Evolutionary conservation across 192 early-diverging fungal genomes (phyloP).

Genomic region (Backusella australiensis): DNA sequence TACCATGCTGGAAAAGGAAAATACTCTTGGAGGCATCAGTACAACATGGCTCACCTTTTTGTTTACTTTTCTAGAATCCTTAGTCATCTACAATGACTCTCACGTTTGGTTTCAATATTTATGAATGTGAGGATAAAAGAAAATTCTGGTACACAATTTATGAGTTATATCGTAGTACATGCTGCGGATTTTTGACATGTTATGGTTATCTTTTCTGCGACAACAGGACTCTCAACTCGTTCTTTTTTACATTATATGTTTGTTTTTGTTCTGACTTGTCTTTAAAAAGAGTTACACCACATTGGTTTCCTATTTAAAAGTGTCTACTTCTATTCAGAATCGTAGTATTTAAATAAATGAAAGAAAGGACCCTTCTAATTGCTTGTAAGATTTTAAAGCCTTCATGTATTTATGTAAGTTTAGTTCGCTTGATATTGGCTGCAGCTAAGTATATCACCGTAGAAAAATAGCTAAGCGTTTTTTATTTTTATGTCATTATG

Average conservation of each 20-base stretch:
- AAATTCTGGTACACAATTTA: background rate
- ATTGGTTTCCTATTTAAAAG: background rate
- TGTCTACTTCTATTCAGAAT: background rate
- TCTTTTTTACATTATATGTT: background rate
- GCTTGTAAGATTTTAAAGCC: too few relatives aligned
- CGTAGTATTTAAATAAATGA: background rate
- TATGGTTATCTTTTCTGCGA: background rate
- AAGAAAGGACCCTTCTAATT: background rate
- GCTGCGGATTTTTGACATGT: background rate
- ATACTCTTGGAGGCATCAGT: too few relatives aligned
- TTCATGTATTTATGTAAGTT: too few relatives aligned
- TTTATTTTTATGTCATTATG: too few relatives aligned
- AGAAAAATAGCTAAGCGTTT: too few relatives aligned
- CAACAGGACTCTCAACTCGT: background rate
- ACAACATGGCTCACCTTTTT: background rate
- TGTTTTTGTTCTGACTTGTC: background rate
- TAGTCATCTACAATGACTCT: too few relatives aligned
- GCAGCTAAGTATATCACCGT: too few relatives aligned
- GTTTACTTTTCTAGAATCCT: background rate
- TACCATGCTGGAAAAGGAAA: background rate
- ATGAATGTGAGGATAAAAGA: background rate
- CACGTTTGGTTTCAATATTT: too few relatives aligned
- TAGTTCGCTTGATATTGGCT: too few relatives aligned
- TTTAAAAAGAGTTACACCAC: background rate
- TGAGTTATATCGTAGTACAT: background rate